phyloP scores from a whole-genome alignment of 345 rosid species.

The Alliaria petiolata region DNA sequence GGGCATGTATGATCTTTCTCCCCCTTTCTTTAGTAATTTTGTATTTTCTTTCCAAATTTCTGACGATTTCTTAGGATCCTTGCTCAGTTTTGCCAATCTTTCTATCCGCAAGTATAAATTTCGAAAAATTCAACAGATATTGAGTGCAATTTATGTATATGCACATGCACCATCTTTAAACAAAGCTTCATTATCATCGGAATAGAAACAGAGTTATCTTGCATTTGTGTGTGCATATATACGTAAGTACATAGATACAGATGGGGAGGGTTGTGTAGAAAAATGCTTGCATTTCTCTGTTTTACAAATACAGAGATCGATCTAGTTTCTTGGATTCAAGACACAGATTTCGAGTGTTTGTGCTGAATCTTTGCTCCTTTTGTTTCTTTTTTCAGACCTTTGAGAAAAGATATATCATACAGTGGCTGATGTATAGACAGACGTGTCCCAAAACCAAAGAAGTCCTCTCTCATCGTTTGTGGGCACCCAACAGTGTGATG shows the following conservation, averaged over 20 bases:
- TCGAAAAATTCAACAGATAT: neutral
- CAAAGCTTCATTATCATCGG: neutral
- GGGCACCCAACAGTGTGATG: conserved; percentile 30
- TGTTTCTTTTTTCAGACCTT: conserved; percentile 45
- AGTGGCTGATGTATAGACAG: conserved; percentile 36
- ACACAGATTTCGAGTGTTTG: neutral
- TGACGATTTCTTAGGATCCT: neutral
- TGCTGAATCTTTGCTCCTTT: too few species aligned
- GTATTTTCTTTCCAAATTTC: neutral
- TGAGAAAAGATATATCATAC: conserved; percentile 42
- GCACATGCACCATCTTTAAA: neutral
- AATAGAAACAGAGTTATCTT: conserved; percentile 4
- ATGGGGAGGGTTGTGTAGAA: neutral
- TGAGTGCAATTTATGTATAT: neutral
- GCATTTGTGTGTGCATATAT: neutral
- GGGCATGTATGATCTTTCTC: conserved; percentile 43
- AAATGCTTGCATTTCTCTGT: neutral
- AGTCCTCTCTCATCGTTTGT: conserved; percentile 38
- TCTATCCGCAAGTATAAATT: neutral
- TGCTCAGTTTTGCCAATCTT: neutral
- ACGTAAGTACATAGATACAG: neutral
- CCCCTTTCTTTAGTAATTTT: neutral
- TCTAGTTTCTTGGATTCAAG: neutral
- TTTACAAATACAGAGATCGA: neutral
- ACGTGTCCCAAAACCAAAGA: conserved; percentile 49